Percentiles rank a stretch among this genome's conserved stretches.
These are phyloP conservation scores for Sphenostylis stenocarpa DNA, from an alignment of 306 rosid genomes.

Conservation along the genomic window DNA sequence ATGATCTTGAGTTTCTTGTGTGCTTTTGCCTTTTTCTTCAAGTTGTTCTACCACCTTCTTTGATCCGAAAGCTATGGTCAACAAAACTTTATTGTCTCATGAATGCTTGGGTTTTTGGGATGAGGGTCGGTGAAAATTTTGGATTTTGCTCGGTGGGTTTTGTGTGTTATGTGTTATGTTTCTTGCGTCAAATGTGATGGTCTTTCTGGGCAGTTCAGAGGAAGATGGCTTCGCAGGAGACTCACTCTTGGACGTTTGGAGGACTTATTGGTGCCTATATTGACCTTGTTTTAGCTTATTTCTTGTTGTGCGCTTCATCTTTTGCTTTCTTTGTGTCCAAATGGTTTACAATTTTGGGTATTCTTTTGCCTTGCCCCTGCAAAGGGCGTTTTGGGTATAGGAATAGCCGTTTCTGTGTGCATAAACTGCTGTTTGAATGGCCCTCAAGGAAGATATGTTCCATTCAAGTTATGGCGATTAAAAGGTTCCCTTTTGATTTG, in stretches of 20 bases:
- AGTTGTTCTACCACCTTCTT: constrained; percentile 30
- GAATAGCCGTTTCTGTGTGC: constrained; percentile 55
- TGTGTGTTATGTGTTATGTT: constrained; percentile 12
- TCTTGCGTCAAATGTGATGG: constrained; percentile 18
- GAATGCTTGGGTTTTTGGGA: background rate
- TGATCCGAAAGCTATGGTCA: constrained; percentile 28
- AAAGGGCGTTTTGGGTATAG: constrained; percentile 63
- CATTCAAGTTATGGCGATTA: constrained; percentile 47
- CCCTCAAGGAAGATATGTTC: constrained; percentile 54
- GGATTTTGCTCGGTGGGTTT: constrained; percentile 33
- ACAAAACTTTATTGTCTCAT: background rate
- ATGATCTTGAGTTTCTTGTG: constrained; percentile 30
- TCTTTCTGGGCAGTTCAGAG: constrained; percentile 35
- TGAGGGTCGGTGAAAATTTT: constrained; percentile 12
- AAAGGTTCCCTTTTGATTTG: constrained; percentile 72
- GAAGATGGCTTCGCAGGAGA: constrained; percentile 55
- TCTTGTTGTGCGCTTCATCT: constrained; percentile 64
- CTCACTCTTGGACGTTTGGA: constrained; percentile 72
- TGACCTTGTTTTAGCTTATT: constrained; percentile 67
- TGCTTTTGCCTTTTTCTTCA: constrained; percentile 29
- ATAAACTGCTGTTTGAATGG: constrained; percentile 54
- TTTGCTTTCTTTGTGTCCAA: constrained; percentile 54
- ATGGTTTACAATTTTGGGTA: constrained; percentile 46
- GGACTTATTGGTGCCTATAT: constrained; percentile 66
- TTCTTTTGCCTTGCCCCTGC: constrained; percentile 79